Percentiles rank a stretch among this genome's conserved stretches.
Conservation (phyloP, 257 asterid species). For the Paraleonurus japonicus region DNA sequence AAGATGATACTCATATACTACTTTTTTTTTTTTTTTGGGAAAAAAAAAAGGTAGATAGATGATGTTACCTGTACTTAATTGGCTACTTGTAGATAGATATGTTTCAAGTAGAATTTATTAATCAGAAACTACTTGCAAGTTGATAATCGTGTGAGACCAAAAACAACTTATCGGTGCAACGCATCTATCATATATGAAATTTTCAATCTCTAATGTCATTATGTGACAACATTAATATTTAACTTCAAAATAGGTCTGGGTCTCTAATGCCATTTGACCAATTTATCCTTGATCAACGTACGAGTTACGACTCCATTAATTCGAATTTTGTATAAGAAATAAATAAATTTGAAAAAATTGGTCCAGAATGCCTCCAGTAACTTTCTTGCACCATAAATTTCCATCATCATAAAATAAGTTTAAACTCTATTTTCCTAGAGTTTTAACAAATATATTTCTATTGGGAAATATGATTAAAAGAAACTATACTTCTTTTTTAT, state of each 20-base stretch:
- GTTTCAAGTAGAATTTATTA: conserved; percentile 8
- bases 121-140: neutral
- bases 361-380: neutral
- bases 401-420: neutral
- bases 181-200: neutral
- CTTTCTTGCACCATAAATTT: neutral
- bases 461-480: neutral
- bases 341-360: neutral
- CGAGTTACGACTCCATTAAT: neutral
- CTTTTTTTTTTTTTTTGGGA: neutral
- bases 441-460: neutral
- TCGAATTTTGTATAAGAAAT: too few species aligned
- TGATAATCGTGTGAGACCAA: neutral
- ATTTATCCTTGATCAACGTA: neutral
- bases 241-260: neutral
- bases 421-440: neutral
- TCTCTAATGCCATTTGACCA: neutral
- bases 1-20: neutral
- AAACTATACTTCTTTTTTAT: too few species aligned
- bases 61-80: neutral
- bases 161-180: conserved; percentile 19
- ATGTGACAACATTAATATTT: neutral
- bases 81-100: neutral
- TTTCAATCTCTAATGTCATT: neutral
- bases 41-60: neutral